phyloP scores from a whole-genome alignment of 2,329 filamentous ascomycete genomes.

The Berkeleyomyces rouxiae region DNA sequence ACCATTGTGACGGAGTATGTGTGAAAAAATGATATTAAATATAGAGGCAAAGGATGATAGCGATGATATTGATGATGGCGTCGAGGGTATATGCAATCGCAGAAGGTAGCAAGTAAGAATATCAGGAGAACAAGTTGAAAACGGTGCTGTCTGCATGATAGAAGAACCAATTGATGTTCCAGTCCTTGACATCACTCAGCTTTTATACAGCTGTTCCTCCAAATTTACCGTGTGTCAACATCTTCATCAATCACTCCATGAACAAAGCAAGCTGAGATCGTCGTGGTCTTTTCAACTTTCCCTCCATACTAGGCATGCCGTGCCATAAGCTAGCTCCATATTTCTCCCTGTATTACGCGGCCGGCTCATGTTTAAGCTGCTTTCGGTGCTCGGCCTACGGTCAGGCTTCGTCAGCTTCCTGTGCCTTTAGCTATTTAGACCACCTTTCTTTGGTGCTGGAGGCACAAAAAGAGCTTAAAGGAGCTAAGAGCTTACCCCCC shows the following conservation, averaged over 20 bases:
- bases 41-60: not conserved
- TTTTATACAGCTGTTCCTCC: not conserved
- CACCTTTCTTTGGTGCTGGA: not conserved
- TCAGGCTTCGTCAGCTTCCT: conserved; percentile 7
- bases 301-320: not conserved
- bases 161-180: not conserved
- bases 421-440: not conserved
- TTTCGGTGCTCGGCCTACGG: conserved; percentile 5
- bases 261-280: not conserved
- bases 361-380: not conserved
- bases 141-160: not conserved
- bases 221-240: not conserved
- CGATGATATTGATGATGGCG: not conserved
- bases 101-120: not conserved
- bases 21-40: not conserved
- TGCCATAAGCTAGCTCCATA: not conserved
- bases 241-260: not conserved
- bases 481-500: not conserved
- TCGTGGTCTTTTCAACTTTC: not conserved
- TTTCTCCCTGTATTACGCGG: conserved; percentile 4
- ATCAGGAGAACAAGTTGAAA: not conserved
- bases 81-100: not conserved
- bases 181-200: not conserved
- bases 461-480: not conserved
- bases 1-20: conserved; percentile 6